Percentiles rank a stretch among this genome's conserved stretches.
These are phyloP conservation scores for Globisporangium camurandrum DNA, from an alignment of 352 stramenopile species.

Conservation along the genomic window DNA sequence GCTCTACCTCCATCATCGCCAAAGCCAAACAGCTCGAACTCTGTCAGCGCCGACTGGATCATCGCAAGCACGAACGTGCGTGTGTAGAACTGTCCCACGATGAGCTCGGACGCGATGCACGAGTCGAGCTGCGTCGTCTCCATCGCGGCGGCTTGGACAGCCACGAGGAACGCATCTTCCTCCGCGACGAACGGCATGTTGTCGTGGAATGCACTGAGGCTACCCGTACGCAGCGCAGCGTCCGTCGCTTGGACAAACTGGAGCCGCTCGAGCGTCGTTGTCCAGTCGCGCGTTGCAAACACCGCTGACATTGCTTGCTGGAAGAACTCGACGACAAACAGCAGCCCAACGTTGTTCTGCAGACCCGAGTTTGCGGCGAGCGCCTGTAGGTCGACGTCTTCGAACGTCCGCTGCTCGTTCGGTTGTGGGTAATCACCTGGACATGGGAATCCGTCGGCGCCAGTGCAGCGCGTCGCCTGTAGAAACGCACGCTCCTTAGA, in stretches of 20 bases:
- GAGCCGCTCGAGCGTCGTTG: constrained; percentile 18
- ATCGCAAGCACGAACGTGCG: constrained; percentile 23
- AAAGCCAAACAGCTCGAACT: constrained; percentile 10
- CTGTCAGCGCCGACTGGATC: constrained; percentile 17
- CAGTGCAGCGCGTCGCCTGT: constrained; percentile 16
- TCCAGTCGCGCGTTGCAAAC: constrained; percentile 26
- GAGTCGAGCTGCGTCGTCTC: constrained; percentile 22
- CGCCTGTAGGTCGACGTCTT: constrained; percentile 21
- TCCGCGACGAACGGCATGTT: constrained; percentile 18
- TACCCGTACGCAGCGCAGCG: constrained; percentile 13
- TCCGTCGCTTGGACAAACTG: constrained; percentile 19
- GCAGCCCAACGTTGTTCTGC: constrained; percentile 30
- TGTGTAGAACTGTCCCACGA: constrained; percentile 32
- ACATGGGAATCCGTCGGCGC: constrained; percentile 25
- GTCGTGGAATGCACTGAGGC: constrained; percentile 18
- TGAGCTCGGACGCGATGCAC: constrained; percentile 29
- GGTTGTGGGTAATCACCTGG: constrained; percentile 11
- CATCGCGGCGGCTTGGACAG: constrained; percentile 22
- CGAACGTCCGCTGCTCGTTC: constrained; percentile 9
- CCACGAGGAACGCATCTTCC: constrained; percentile 28
- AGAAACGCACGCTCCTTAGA: constrained; percentile 20
- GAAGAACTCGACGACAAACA: constrained; percentile 38
- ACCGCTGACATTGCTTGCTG: constrained; percentile 26
- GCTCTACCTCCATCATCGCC: too few species aligned
- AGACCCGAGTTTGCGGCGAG: constrained; percentile 18